Percentiles rank a stretch among this genome's conserved stretches.
phyloP scores from a whole-genome alignment of 1,284 basidiomycete species.

The Ceratorhiza oryzae-sativae region DNA sequence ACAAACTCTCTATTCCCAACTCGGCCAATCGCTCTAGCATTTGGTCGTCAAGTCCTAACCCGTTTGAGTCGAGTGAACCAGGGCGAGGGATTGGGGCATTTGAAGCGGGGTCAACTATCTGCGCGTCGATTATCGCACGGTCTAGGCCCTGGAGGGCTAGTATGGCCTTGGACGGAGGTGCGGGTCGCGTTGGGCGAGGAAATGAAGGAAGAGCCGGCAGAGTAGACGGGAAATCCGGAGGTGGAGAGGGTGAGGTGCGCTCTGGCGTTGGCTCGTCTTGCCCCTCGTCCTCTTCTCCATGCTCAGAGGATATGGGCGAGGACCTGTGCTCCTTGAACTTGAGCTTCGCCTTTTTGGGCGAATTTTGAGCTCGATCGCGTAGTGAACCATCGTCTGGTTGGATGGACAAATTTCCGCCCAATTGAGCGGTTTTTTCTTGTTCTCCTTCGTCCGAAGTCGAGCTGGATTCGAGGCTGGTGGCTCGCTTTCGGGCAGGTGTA shows the following conservation, averaged over 20 bases:
- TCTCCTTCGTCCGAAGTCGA: slow-evolving; percentile 39
- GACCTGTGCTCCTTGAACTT: slow-evolving; percentile 6
- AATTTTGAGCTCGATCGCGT: slow-evolving; percentile 45
- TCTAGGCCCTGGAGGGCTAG: slow-evolving; percentile 82
- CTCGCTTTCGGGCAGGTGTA: slow-evolving; percentile 48
- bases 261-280: slow-evolving; percentile 37
- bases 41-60: slow-evolving; percentile 63
- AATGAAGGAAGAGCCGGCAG: slow-evolving; percentile 64
- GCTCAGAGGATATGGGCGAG: background rate
- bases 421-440: slow-evolving; percentile 36
- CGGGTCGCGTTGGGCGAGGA: slow-evolving; percentile 71
- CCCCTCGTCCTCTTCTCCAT: background rate
- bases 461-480: slow-evolving; percentile 24
- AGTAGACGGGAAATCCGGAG: slow-evolving; percentile 46
- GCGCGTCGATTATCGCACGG: slow-evolving; percentile 72
- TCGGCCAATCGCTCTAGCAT: slow-evolving; percentile 71
- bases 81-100: slow-evolving; percentile 58
- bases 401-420: slow-evolving; percentile 35
- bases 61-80: slow-evolving; percentile 51
- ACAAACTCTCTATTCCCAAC: slow-evolving; percentile 80
- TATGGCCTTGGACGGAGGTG: slow-evolving; percentile 71
- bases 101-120: slow-evolving; percentile 68
- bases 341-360: slow-evolving; percentile 42
- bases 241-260: slow-evolving; percentile 39
- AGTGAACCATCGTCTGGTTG: slow-evolving; percentile 26